phyloP scores from a whole-genome alignment of 2,329 filamentous ascomycete species.

The Aspergillus niger region DNA sequence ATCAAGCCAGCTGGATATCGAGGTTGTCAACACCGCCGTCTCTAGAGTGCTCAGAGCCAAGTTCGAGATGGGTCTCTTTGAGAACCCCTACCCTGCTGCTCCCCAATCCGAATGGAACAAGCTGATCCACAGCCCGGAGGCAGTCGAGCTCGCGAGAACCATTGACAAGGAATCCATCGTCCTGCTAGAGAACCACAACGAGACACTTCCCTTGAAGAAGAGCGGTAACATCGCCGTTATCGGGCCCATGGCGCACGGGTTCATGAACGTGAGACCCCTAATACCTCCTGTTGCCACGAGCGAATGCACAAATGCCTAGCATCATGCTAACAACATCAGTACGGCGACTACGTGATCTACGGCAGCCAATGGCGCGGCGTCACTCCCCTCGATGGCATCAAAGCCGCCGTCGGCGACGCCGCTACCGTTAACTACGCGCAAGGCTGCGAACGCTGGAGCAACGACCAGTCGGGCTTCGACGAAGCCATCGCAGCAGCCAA shows the following conservation, averaged over 20 bases:
- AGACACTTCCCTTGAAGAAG: conserved; percentile 59
- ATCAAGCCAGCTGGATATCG: conserved; percentile 61
- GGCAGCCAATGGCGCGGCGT: conserved; percentile 65
- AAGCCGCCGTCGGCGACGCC: conserved; percentile 56
- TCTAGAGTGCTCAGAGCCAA: conserved; percentile 66
- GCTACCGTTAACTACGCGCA: conserved; percentile 66
- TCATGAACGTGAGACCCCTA: conserved; percentile 62
- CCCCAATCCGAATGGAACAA: conserved; percentile 57
- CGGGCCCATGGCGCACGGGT: conserved; percentile 72
- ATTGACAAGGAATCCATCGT: conserved; percentile 67
- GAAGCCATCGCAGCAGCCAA: conserved; percentile 67
- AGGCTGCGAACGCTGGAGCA: conserved; percentile 73
- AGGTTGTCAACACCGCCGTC: conserved; percentile 66
- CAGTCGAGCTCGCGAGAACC: conserved; percentile 61
- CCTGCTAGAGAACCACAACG: conserved; percentile 60
- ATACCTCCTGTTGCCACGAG: no score
- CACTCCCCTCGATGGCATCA: conserved; percentile 70
- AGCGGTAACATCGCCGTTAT: conserved; percentile 71
- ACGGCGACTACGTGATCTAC: conserved; percentile 74
- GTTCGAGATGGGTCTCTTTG: conserved; percentile 70
- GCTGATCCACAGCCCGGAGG: conserved; percentile 64
- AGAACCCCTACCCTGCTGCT: conserved; percentile 66
- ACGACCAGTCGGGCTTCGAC: conserved; percentile 66
- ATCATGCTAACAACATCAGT: conserved; percentile 42
- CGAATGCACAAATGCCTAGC: neutral